A percentile compares a stretch with the other conserved stretches of the same genome.
phyloP scores from a whole-genome alignment of 2,329 filamentous ascomycete species.

The Rasamsonia emersonii region DNA sequence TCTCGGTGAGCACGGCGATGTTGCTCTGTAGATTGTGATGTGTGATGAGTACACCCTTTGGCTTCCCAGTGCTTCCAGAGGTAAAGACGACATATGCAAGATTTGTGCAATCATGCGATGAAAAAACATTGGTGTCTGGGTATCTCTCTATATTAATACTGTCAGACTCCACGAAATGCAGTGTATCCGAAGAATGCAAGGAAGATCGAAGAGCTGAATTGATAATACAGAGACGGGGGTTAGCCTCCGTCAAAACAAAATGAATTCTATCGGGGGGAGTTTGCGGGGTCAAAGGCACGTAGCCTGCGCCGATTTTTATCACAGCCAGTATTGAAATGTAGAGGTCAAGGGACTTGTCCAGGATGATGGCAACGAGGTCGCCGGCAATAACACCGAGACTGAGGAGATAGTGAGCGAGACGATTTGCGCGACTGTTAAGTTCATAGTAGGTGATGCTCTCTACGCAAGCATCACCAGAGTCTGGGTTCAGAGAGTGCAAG shows the following conservation, averaged over 20 bases:
- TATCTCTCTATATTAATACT: slow-evolving; percentile 10
- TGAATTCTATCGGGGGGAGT: slow-evolving; percentile 55
- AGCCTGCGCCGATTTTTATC: slow-evolving; percentile 66
- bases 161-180: slow-evolving; percentile 10
- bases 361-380: slow-evolving; percentile 60
- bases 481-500: slow-evolving; percentile 39
- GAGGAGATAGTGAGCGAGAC: slow-evolving; percentile 50
- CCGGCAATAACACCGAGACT: slow-evolving; percentile 41
- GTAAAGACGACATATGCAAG: slow-evolving; percentile 75
- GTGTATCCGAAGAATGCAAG: slow-evolving; percentile 6
- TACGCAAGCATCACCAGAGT: slow-evolving; percentile 18
- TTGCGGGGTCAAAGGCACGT: slow-evolving; percentile 69
- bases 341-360: slow-evolving; percentile 66
- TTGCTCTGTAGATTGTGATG: slow-evolving; percentile 70
- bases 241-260: slow-evolving; percentile 55
- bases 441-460: slow-evolving; percentile 53
- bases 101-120: slow-evolving; percentile 28
- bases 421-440: slow-evolving; percentile 57
- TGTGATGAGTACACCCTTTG: slow-evolving; percentile 72
- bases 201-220: slow-evolving; percentile 4
- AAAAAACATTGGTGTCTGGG: slow-evolving; percentile 8
- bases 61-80: slow-evolving; percentile 70
- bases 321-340: slow-evolving; percentile 68
- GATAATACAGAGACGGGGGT: slow-evolving; percentile 41
- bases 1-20: slow-evolving; percentile 53